These are phyloP conservation scores for Tuber borchii DNA, from an alignment of 495 filamentous ascomycete species.

Conservation along the genomic window DNA sequence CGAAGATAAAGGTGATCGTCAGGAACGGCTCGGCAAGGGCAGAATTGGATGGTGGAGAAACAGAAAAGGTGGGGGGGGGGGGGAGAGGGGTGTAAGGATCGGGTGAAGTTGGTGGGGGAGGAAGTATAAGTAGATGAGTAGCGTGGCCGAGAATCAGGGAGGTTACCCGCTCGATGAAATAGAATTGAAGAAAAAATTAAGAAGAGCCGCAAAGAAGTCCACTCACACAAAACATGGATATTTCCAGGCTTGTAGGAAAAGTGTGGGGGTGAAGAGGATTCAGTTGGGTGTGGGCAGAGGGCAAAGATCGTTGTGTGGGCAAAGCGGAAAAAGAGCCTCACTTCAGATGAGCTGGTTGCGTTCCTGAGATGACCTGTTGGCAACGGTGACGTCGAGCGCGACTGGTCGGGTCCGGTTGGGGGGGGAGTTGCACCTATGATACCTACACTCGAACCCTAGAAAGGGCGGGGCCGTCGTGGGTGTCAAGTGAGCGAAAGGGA, in stretches of 20 bases:
- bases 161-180: slow-evolving; percentile 28
- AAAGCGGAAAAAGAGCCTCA: slow-evolving; percentile 28
- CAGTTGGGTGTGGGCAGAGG: slow-evolving; percentile 24
- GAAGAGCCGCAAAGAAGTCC: slow-evolving; percentile 45
- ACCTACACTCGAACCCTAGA: slow-evolving; percentile 4
- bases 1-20: not conserved
- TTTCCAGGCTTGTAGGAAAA: slow-evolving; percentile 28
- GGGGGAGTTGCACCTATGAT: not conserved
- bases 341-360: slow-evolving; percentile 20
- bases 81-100: slow-evolving; percentile 19
- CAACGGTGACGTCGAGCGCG: slow-evolving; percentile 1
- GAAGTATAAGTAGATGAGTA: slow-evolving; percentile 8
- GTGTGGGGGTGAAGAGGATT: slow-evolving; percentile 19
- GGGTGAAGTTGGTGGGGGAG: slow-evolving; percentile 8
- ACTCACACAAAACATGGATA: slow-evolving; percentile 43
- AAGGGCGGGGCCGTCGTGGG: slow-evolving; percentile 36
- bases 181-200: slow-evolving; percentile 37
- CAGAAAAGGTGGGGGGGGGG: slow-evolving; percentile 33
- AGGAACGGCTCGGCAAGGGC: not conserved
- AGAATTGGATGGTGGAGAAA: slow-evolving; percentile 18
- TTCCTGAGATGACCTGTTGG: slow-evolving; percentile 1
- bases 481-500: slow-evolving; percentile 43
- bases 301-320: slow-evolving; percentile 18
- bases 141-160: slow-evolving; percentile 24
- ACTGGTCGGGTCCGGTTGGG: not conserved